Evolutionary conservation across 1,284 basidiomycete genomes (phyloP).

Genomic region (Apiotrichum mycotoxinovorans): DNA sequence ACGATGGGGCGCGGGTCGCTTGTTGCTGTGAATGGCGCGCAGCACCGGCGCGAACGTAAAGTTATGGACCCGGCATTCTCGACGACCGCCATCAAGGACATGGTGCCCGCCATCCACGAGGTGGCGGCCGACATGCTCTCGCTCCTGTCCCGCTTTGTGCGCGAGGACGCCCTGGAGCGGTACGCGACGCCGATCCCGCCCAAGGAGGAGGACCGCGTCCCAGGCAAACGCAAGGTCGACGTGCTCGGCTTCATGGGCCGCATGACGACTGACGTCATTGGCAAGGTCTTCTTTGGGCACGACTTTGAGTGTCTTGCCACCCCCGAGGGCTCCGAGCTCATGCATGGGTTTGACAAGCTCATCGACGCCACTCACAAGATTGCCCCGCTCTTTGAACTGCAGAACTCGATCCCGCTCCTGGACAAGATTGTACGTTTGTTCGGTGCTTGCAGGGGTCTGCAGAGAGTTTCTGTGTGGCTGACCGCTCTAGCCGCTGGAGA

Average conservation of each 20-base stretch:
- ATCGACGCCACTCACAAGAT: neutral
- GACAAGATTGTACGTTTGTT: constrained; percentile 9
- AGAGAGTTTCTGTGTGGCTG: neutral
- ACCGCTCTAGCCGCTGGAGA: neutral
- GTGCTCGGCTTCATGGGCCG: constrained; percentile 58
- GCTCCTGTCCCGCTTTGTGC: constrained; percentile 10
- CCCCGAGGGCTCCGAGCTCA: neutral
- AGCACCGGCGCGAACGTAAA: constrained; percentile 55
- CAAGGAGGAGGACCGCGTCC: constrained; percentile 14
- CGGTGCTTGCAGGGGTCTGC: too few species aligned
- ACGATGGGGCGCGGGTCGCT: neutral
- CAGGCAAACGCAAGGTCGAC: constrained; percentile 49
- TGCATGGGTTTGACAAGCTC: neutral
- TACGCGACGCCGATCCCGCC: constrained; percentile 7
- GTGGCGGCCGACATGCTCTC: constrained; percentile 56
- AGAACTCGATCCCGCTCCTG: constrained; percentile 6
- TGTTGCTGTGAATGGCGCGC: constrained; percentile 39
- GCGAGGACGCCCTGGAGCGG: constrained; percentile 8
- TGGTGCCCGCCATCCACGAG: constrained; percentile 59
- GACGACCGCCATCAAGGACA: constrained; percentile 36
- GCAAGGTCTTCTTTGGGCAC: constrained; percentile 63
- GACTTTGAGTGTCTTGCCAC: constrained; percentile 46
- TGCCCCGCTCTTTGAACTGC: neutral
- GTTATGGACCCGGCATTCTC: constrained; percentile 49
- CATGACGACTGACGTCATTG: constrained; percentile 66